A percentile compares a stretch with the other conserved stretches of the same genome.
phyloP scores from a whole-genome alignment of 257 asterid genomes.

The Rehmannia glutinosa region DNA sequence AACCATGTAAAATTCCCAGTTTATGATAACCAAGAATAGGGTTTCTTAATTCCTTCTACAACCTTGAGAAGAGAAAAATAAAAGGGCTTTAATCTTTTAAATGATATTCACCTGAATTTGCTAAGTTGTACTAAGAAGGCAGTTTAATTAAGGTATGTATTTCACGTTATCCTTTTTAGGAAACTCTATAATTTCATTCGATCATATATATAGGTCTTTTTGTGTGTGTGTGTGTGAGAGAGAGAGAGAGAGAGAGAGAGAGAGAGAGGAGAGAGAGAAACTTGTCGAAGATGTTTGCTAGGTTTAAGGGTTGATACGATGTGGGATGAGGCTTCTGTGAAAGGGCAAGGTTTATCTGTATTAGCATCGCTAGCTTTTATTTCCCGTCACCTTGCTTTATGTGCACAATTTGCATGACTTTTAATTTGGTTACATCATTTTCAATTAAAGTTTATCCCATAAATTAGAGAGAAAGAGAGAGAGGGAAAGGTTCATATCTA shows the following conservation, averaged over 20 bases:
- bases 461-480: too few relatives aligned
- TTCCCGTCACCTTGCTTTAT: not conserved
- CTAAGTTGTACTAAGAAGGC: conserved; percentile 23
- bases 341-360: not conserved
- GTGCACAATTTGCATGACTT: conserved; percentile 22
- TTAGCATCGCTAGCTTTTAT: not conserved
- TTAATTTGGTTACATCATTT: too few relatives aligned
- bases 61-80: not conserved
- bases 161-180: conserved; percentile 30
- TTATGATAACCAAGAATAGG: not conserved
- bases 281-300: conserved; percentile 22
- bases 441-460: too few relatives aligned
- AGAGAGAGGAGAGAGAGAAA: conserved; percentile 3
- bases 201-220: not conserved
- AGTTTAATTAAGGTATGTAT: conserved; percentile 30
- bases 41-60: not conserved
- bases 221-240: not conserved
- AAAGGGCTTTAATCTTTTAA: too few relatives aligned
- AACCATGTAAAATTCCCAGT: not conserved
- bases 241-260: not conserved
- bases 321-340: not conserved
- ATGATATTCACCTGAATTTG: too few relatives aligned
- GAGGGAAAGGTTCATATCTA: too few relatives aligned
- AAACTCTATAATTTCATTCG: not conserved
- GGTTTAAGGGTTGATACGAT: conserved; percentile 26